Evolutionary conservation across 2,329 filamentous ascomycete species (phyloP), one percentile per base, ranked within the genome.

Genomic region (Clonostachys sp.): DNA sequence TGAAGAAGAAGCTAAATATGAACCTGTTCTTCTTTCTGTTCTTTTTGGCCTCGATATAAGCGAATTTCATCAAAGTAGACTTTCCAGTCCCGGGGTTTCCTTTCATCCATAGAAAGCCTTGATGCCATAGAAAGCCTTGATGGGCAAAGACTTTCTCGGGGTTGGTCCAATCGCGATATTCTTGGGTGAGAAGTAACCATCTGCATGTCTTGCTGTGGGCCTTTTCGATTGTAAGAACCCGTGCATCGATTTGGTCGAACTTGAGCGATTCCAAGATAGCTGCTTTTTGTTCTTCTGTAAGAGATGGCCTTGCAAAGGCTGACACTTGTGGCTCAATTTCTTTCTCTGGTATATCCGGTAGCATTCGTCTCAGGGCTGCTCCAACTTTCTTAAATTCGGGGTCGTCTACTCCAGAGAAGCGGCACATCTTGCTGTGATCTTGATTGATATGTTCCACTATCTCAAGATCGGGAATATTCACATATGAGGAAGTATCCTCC

Each of bases 1-100:
- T 73, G 63, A 79, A 79, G 59, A 78, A 79, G 59, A 77, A 78
- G 3, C 66, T 72, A 10, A 30, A 10, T 13, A 13, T 16, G 12
- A 18, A 16, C 16, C 4, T 38, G 9, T 43, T 39, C 14, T 39
- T 39, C 36, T 8, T 12, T 41, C 40, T 38, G 12, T n/a, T 39
- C 36, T 8, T 18, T 36, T 42, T 38, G 12, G 42, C 13, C 12
- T 46, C n/a, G 17, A 17, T 20, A 8, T 47, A 43, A 8, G 35
- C 34, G 9, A 51, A 48, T 34, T 51, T 51, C 46, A 51, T 48
- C 17, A 51, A 41, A 9, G 49, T 51, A 12, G 46, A 51, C 30
- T 51, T 51, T 18, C 49, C 49, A 12, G 46, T 41, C 6, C 49
- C 49, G 2, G 40, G 24, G n/a, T 46, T 44, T 8, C 49, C 49